Evolutionary conservation across 371 early-diverging fungal species (phyloP), one percentile per base, ranked within the genome.

Genomic region (Mortierella sp.): DNA sequence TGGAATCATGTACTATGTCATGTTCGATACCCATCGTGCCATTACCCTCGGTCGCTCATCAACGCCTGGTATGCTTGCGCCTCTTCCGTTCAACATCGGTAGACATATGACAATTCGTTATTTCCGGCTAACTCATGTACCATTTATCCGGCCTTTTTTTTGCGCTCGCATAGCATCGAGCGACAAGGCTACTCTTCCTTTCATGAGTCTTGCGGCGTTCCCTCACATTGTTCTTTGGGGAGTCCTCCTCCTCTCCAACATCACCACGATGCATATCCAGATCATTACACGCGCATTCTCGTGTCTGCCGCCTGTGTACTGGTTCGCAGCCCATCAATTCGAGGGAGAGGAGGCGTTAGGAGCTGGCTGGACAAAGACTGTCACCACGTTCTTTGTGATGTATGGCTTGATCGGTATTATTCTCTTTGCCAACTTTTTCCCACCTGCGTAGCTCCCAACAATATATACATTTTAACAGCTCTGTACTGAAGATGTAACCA

Each of bases 241-340:
- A 1, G 84, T 91, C 43, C 75, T 97, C 68, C 83, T 96, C 0
- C 21, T 93, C 0, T 92, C 93, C 56, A 91, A 89, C n/a, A 72
- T 90, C 24, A 91, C 94, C 0, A 92, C 91, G 46, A 97, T 97
- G 95, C 98, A 98, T 75, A 93, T 98, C 27, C 98, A 98, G 89
- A 94, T 98, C 8, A 95, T 97, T 74, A 94, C 95, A 44, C 92
- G 98, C 7, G 96, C 97, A 71, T 95, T 97, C 77, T 95, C 98
- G 0, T 94, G 94, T 14, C 58, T 96, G 71, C 98, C 98, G 0
- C 89, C 91, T 0, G 84, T 97, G 43, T 97, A 95, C 81, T 97
- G 97, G 97, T 95, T 88, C 82, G 91, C 93, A 1, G 95, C 94
- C 0, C 90, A 95, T 76, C 77, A 91, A 32, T 90, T 89, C 65